These are phyloP conservation scores for Cryphonectria nitschkei DNA, from an alignment of 2,329 filamentous ascomycete genomes.

Conservation along the genomic window DNA sequence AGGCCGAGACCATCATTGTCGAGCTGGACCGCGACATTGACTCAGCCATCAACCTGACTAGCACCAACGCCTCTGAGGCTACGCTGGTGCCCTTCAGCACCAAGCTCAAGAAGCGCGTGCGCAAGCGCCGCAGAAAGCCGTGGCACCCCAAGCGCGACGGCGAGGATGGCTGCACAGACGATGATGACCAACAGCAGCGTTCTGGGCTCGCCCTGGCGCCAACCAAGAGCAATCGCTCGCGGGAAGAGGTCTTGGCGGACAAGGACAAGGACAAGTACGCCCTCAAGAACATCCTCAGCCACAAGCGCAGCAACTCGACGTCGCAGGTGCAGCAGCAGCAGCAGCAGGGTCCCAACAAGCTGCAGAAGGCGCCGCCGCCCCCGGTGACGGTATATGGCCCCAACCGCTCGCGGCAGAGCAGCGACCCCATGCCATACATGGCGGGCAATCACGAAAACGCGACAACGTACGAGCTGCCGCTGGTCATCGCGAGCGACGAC, in stretches of 20 bases:
- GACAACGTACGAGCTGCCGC: slow-evolving; percentile 30
- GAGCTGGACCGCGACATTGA: slow-evolving; percentile 37
- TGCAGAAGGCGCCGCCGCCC: slow-evolving; percentile 12
- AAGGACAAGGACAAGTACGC: slow-evolving; percentile 31
- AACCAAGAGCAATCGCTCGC: slow-evolving; percentile 30
- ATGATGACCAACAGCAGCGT: slow-evolving; percentile 16
- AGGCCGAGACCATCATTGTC: slow-evolving; percentile 23
- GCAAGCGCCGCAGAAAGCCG: slow-evolving; percentile 42
- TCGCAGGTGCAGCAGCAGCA: slow-evolving; percentile 12
- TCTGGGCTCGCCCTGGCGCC: slow-evolving; percentile 29
- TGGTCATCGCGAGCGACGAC: slow-evolving; percentile 36
- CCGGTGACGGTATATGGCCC: slow-evolving; percentile 13
- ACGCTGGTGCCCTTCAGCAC: slow-evolving; percentile 38
- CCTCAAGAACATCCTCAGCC: slow-evolving; percentile 25
- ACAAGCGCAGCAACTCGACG: slow-evolving; percentile 25
- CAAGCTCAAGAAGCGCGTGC: slow-evolving; percentile 51
- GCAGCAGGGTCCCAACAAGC: slow-evolving; percentile 18
- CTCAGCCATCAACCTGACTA: slow-evolving; percentile 29
- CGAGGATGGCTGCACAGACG: slow-evolving; percentile 32
- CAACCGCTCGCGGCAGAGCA: slow-evolving; percentile 26
- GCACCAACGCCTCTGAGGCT: slow-evolving; percentile 30
- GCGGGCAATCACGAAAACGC: slow-evolving; percentile 20
- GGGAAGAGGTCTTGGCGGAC: slow-evolving; percentile 34
- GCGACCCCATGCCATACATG: slow-evolving; percentile 26
- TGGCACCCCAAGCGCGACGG: slow-evolving; percentile 38